Evolutionary conservation across 495 filamentous ascomycete species (phyloP).

Genomic region (Clavariopsis aquatica): DNA sequence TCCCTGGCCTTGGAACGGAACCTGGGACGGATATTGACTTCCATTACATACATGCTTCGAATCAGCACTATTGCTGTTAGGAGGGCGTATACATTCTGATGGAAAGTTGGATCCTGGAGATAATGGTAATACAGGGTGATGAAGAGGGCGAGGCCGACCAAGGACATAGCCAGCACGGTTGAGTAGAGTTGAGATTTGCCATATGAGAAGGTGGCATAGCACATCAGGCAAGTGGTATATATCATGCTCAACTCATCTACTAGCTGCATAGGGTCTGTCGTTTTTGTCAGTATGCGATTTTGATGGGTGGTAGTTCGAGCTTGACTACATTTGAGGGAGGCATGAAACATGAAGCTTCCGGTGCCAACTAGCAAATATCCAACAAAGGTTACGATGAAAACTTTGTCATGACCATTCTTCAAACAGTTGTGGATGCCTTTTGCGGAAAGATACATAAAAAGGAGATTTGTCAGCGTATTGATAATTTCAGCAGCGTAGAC

Average conservation of each 20-base stretch:
- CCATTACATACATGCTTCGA: conserved; percentile 89
- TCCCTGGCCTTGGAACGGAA: conserved; percentile 37
- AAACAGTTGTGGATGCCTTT: conserved; percentile 45
- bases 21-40: conserved; percentile 67
- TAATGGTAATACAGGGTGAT: conserved; percentile 94
- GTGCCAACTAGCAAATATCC: conserved; percentile 47
- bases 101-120: conserved; percentile 88
- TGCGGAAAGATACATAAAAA: conserved; percentile 46
- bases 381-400: conserved; percentile 47
- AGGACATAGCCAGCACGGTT: conserved; percentile 58
- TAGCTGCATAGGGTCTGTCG: conserved; percentile 90
- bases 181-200: conserved; percentile 58
- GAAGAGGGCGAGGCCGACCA: conserved; percentile 67
- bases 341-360: conserved; percentile 48
- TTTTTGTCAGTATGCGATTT: not conserved
- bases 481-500: conserved; percentile 48
- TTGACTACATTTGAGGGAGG: conserved; percentile 47
- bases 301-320: not conserved
- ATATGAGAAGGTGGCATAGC: conserved; percentile 82
- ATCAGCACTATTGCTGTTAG: conserved; percentile 77
- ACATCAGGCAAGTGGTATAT: conserved; percentile 94
- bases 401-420: conserved; percentile 44
- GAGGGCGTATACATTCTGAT: conserved; percentile 83
- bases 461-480: conserved; percentile 48
- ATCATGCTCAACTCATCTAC: conserved; percentile 98